Base-by-base conservation (phyloP, 2,329 filamentous ascomycete species). In the Colletotrichum tanaceti region DNA sequence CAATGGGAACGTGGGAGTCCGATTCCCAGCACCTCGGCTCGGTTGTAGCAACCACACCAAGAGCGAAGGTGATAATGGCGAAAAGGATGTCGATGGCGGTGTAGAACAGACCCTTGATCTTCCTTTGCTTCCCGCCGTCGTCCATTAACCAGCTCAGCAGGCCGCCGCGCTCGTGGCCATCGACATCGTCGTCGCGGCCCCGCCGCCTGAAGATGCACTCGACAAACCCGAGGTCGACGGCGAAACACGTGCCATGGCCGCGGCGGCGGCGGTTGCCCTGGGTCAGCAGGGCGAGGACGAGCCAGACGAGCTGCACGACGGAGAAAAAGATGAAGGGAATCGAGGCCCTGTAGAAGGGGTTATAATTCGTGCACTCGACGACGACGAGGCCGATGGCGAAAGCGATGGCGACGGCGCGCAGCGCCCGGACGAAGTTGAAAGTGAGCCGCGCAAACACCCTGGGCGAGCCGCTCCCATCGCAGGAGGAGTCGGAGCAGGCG, bases 141-240 rank as follows among this genome's bases (percentile, higher is more conserved):
- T 13, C 38, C 1, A 24, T 32, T 6, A 49, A 18, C 57, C 65
- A 65, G 35, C 41, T 20, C 14, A 52, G 57, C 50, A 63, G 1
- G 11, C 58, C 43, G 20, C 13, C 57, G 11, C 18, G 43, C 6
- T 46, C 57, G 16, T 35, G 32, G 2, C 35, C 52, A 4, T 58
- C 63, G 16, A 46, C 28, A 7, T 63, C 67, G 16, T 52, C 14
- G 16, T 58, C 7, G 16, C 44, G 11, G 39, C 41, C 35, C n/a
- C 55, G 38, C 35, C 57, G 22, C 3, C 58, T 58, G 14, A 66
- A 70, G 46, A 70, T 63, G 47, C 63, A 70, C 52, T 63, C 41
- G 10, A 70, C 57, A 1, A 41, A 58, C 1, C 67, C 67, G 10
- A 70, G 10, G 32, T 70, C 67, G 13, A 70, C 6, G 18, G 52